Conservation (phyloP, 2,329 filamentous ascomycete genomes). For the Sarocladium oryzae region DNA sequence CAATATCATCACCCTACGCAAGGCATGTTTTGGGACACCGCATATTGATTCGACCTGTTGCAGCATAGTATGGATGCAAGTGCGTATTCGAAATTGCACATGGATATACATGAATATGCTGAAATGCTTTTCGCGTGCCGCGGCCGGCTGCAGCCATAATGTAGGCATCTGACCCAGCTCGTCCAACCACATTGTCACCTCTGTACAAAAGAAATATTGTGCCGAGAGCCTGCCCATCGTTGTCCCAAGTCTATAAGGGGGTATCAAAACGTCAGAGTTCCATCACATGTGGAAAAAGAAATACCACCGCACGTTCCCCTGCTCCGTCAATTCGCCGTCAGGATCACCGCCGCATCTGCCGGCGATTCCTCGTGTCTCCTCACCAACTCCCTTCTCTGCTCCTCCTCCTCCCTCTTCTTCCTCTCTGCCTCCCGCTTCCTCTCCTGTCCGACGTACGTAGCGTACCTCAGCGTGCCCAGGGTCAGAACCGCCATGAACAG, state of each 20-base stretch:
- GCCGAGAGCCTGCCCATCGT: background rate
- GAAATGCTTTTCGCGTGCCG: too few species aligned
- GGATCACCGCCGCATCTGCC: conserved; percentile 49
- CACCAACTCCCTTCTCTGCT: conserved; percentile 35
- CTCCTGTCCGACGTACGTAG: conserved; percentile 48
- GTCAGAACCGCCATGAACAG: conserved; percentile 59
- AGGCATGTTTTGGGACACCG: background rate
- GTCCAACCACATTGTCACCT: too few species aligned
- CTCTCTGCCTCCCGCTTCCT: conserved; percentile 39
- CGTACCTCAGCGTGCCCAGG: conserved; percentile 52
- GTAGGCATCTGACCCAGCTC: too few species aligned
- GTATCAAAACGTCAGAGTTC: conserved; percentile 1
- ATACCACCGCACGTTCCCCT: background rate
- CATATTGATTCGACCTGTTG: conserved; percentile 14
- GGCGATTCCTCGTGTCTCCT: conserved; percentile 39
- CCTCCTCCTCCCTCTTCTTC: conserved; percentile 36
- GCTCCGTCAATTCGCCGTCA: conserved; percentile 45
- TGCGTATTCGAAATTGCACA: too few species aligned
- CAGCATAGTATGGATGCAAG: too few species aligned
- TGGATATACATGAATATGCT: too few species aligned
- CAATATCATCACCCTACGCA: background rate
- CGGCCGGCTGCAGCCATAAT: too few species aligned
- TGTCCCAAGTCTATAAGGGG: background rate
- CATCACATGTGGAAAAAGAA: background rate
- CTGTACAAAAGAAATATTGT: conserved; percentile 2